Percentiles rank a stretch among this genome's conserved stretches.
These are phyloP conservation scores for Esteya vermicola DNA, from an alignment of 2,329 filamentous ascomycete species.

Conservation along the genomic window DNA sequence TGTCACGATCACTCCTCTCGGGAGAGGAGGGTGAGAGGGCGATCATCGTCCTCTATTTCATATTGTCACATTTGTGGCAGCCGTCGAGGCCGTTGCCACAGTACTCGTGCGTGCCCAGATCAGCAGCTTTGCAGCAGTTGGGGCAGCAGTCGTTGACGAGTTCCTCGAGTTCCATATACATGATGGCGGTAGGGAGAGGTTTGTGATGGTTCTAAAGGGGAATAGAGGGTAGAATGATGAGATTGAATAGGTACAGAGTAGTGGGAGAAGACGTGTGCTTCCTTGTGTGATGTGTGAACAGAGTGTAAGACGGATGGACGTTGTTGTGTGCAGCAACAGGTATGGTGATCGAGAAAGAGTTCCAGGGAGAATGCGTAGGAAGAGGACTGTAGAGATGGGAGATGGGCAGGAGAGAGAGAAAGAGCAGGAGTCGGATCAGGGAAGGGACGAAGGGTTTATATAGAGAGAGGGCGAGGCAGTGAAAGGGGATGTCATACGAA, in stretches of 20 bases:
- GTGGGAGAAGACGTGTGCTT: background rate
- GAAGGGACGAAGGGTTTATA: background rate
- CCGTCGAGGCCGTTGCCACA: conserved; percentile 23
- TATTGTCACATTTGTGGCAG: conserved; percentile 28
- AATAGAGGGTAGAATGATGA: background rate
- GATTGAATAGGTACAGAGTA: background rate
- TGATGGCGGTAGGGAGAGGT: conserved; percentile 12
- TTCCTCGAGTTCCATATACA: conserved; percentile 27
- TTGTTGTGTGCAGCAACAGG: too few relatives aligned
- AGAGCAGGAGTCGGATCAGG: background rate
- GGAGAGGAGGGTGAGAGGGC: too few relatives aligned
- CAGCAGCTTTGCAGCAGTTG: conserved; percentile 35
- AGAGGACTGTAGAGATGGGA: background rate
- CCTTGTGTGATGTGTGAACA: too few relatives aligned
- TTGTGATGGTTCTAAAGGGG: background rate
- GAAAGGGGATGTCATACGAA: background rate
- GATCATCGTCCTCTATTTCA: background rate
- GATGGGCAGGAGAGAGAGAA: background rate
- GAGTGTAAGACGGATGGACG: too few relatives aligned
- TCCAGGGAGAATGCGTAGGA: too few relatives aligned
- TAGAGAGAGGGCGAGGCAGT: background rate
- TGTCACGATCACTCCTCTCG: background rate
- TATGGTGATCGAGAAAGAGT: too few relatives aligned
- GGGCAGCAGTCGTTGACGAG: conserved; percentile 36
- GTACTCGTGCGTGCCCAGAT: conserved; percentile 35